phyloP scores from a whole-genome alignment of 2,329 filamentous ascomycete genomes.

The Ascosphaera apis region DNA sequence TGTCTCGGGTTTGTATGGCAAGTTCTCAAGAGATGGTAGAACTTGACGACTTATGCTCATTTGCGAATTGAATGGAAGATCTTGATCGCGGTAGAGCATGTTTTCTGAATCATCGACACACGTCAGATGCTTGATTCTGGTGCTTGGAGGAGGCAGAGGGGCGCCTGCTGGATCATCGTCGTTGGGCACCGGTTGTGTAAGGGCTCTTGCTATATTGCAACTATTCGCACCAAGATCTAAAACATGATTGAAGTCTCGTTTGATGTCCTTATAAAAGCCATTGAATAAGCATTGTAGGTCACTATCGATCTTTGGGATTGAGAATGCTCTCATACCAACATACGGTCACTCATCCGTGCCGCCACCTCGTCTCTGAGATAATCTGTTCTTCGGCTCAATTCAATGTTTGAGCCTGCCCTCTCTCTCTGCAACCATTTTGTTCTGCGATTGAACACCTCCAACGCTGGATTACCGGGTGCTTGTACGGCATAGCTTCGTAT shows the following conservation, averaged over 20 bases:
- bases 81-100: constrained; percentile 57
- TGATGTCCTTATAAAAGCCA: constrained; percentile 27
- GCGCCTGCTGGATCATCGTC: constrained; percentile 18
- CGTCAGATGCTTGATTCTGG: constrained; percentile 49
- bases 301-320: neutral
- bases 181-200: constrained; percentile 46
- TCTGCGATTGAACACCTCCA: constrained; percentile 77
- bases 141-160: constrained; percentile 23
- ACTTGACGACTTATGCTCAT: constrained; percentile 53
- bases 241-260: constrained; percentile 58
- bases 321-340: constrained; percentile 35
- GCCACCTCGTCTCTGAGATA: constrained; percentile 91
- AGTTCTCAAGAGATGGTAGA: constrained; percentile 38
- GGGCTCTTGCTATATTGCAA: constrained; percentile 71
- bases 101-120: constrained; percentile 61
- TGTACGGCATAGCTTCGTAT: constrained; percentile 49
- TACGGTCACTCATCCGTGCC: constrained; percentile 55
- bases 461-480: constrained; percentile 49
- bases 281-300: neutral
- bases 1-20: constrained; percentile 51
- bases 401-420: constrained; percentile 47
- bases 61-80: constrained; percentile 38
- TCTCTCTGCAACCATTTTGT: constrained; percentile 86
- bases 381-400: constrained; percentile 58
- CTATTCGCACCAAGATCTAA: constrained; percentile 90